Conservation (phyloP, 805 yeast species). For the Saccharomycopsis amapae region DNA sequence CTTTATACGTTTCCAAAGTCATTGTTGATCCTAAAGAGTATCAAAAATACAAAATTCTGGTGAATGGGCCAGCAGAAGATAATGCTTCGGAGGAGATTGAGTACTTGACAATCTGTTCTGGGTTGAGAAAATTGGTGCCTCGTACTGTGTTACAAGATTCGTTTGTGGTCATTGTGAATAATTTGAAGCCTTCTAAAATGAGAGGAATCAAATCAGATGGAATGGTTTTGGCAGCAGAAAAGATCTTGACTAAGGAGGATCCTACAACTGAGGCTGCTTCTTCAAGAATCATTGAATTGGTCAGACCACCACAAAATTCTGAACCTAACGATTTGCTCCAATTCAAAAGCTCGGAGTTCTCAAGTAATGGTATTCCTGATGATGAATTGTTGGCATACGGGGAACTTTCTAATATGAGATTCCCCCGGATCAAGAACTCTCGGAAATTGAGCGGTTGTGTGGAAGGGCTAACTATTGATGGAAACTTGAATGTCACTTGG, state of each 20-base stretch:
- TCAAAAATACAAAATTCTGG: no score
- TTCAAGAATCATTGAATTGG: constrained; percentile 48
- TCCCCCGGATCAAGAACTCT: neutral
- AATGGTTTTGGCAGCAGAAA: constrained; percentile 57
- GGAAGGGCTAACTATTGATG: neutral
- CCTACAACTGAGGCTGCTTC: no score
- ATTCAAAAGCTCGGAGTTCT: neutral
- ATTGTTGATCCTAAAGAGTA: no score
- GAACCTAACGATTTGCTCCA: neutral
- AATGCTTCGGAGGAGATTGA: constrained; percentile 5
- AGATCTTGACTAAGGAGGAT: no score
- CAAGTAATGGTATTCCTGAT: no score
- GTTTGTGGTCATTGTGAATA: constrained; percentile 47
- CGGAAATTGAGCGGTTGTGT: neutral
- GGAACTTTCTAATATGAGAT: neutral
- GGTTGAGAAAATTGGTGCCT: constrained; percentile 42
- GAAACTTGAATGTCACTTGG: no score
- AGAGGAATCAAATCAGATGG: constrained; percentile 57
- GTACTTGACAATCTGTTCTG: constrained; percentile 49
- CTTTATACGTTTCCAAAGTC: constrained; percentile 49
- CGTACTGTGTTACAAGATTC: constrained; percentile 32
- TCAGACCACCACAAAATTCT: constrained; percentile 35
- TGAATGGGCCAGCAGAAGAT: no score
- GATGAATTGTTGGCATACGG: no score
- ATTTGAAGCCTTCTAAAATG: constrained; percentile 55